Evolutionary conservation across 192 early-diverging fungal genomes (phyloP).

Genomic region (Pilaira anomala): DNA sequence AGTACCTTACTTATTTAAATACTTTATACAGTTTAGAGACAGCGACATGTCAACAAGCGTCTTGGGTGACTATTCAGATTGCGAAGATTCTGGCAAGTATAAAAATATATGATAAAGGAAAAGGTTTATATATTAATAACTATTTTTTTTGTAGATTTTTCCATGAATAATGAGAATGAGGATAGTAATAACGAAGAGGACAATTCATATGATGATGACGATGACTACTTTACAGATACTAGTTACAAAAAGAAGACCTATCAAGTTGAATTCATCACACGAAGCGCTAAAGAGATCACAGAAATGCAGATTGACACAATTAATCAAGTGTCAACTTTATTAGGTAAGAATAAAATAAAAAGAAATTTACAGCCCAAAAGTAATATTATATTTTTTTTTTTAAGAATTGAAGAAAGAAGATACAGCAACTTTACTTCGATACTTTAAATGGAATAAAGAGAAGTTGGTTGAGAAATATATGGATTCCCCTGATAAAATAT

Average conservation of each 20-base stretch:
- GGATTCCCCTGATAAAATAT: conserved; percentile 63
- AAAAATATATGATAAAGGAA: no score
- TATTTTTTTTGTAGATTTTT: no score
- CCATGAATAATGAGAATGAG: background rate
- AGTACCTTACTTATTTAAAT: no score
- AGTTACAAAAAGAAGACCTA: conserved; percentile 61
- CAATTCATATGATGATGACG: conserved; percentile 58
- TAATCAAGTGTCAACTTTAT: conserved; percentile 66
- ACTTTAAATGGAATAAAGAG: conserved; percentile 87
- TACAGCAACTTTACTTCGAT: conserved; percentile 69
- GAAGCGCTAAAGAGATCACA: conserved; percentile 57
- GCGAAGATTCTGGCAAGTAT: background rate
- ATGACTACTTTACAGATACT: conserved; percentile 57
- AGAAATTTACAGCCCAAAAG: background rate
- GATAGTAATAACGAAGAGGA: conserved; percentile 28
- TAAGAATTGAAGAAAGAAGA: conserved; percentile 43
- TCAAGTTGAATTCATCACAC: conserved; percentile 72
- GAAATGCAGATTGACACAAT: conserved; percentile 64
- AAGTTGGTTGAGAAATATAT: conserved; percentile 74
- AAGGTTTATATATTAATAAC: no score
- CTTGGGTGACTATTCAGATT: no score
- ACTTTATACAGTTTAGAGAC: no score
- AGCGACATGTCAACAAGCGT: no score
- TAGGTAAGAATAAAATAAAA: conserved; percentile 44
- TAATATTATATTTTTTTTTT: conserved; percentile 32